Conservation (phyloP, 192 early-diverging fungal species). For the Backusella morwellensis region DNA sequence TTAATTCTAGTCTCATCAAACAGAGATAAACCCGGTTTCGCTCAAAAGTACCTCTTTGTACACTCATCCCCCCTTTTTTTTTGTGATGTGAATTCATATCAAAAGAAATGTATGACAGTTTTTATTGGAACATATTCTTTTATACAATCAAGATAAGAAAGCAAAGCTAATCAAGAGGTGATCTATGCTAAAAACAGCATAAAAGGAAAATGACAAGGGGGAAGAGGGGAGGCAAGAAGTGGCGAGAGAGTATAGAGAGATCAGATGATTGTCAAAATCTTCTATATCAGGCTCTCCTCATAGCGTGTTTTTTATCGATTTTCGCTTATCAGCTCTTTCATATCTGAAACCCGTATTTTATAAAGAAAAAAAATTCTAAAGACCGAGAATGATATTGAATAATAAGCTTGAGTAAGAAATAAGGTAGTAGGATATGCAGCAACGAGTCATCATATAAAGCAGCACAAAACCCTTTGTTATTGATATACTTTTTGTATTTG, state of each 20-base stretch:
- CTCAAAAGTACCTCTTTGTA: neutral
- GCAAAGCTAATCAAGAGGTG: neutral
- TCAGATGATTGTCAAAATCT: neutral
- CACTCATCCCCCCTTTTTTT: neutral
- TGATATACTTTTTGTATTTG: too few species aligned
- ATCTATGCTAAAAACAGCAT: neutral
- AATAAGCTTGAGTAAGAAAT: neutral
- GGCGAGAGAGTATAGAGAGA: neutral
- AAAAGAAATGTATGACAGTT: neutral
- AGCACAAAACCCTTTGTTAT: too few species aligned
- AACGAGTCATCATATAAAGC: neutral
- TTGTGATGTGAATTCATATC: neutral
- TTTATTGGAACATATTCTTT: too few species aligned
- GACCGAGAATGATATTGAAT: neutral
- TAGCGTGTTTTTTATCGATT: neutral
- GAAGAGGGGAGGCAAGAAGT: neutral
- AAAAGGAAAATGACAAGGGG: neutral
- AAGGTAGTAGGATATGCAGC: neutral
- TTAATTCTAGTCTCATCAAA: neutral
- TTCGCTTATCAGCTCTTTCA: neutral
- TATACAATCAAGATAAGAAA: neutral
- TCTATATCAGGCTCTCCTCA: neutral
- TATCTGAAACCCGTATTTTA: neutral
- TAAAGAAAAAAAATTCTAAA: neutral
- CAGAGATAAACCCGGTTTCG: neutral